Conservation (phyloP, 2,329 filamentous ascomycete species). For the Cadophora sp. region DNA sequence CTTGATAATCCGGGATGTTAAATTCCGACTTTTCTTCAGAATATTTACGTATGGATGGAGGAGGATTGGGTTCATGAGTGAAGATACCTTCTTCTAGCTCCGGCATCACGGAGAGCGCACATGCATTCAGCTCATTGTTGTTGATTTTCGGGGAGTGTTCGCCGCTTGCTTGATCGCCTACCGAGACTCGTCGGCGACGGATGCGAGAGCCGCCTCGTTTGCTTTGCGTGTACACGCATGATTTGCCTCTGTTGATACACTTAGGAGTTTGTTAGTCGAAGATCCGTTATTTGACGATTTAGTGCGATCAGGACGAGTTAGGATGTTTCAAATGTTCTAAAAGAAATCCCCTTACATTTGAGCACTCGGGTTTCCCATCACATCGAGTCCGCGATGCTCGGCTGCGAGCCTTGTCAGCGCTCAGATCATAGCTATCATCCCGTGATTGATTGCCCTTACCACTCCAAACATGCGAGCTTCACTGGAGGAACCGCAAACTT, state of each 20-base stretch:
- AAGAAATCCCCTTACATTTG: constrained; percentile 48
- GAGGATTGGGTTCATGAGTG: constrained; percentile 20
- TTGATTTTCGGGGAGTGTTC: constrained; percentile 15
- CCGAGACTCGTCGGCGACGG: constrained; percentile 23
- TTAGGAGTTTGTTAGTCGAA: constrained; percentile 17
- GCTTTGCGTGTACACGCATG: constrained; percentile 41
- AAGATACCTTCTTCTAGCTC: constrained; percentile 30
- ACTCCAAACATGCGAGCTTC: constrained; percentile 57
- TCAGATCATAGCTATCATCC: neutral
- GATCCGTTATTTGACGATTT: neutral
- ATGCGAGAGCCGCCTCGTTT: constrained; percentile 41
- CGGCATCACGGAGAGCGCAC: constrained; percentile 29
- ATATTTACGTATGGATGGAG: neutral
- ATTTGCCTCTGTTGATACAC: constrained; percentile 41
- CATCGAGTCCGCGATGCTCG: constrained; percentile 54
- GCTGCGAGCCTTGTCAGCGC: constrained; percentile 39
- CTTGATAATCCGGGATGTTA: constrained; percentile 31
- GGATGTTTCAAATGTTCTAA: neutral
- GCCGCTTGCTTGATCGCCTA: constrained; percentile 14
- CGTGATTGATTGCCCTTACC: constrained; percentile 45
- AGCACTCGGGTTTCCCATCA: constrained; percentile 53
- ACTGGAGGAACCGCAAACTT: constrained; percentile 50
- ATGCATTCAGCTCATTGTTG: constrained; percentile 33
- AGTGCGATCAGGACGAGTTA: too few species aligned
- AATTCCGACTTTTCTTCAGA: neutral